Evolutionary conservation across 2,329 filamentous ascomycete species (phyloP).

Genomic region (Hypomyces perniciosus): DNA sequence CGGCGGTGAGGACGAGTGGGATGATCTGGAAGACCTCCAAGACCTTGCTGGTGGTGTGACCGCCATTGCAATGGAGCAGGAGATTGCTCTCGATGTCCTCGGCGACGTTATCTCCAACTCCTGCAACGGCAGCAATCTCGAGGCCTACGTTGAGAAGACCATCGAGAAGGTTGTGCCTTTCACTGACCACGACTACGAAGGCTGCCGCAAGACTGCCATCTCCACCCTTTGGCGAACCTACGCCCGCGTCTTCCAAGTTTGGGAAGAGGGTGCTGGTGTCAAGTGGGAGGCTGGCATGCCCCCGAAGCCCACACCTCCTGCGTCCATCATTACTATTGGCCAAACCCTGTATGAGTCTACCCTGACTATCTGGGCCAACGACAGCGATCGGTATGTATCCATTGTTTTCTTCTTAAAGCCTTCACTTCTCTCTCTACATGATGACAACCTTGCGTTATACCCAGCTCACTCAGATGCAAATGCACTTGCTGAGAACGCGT

Average conservation of each 20-base stretch:
- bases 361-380: constrained; percentile 78
- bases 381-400: constrained; percentile 80
- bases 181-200: constrained; percentile 84
- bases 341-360: constrained; percentile 81
- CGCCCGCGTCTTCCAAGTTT: constrained; percentile 81
- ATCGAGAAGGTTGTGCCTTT: constrained; percentile 76
- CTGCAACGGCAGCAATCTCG: constrained; percentile 62
- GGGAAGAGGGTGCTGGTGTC: constrained; percentile 64
- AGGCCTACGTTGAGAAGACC: constrained; percentile 84
- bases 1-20: constrained; percentile 48
- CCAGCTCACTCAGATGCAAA: constrained; percentile 99
- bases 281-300: constrained; percentile 91
- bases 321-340: constrained; percentile 77
- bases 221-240: constrained; percentile 91
- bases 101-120: constrained; percentile 88
- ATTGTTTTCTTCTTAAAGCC: constrained; percentile 9
- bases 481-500: constrained; percentile 85
- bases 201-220: constrained; percentile 85
- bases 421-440: constrained; percentile 42
- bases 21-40: constrained; percentile 70
- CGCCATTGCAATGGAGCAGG: constrained; percentile 89
- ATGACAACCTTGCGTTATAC: constrained; percentile 92
- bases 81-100: constrained; percentile 91
- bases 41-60: constrained; percentile 75
- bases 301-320: constrained; percentile 69